phyloP scores from a whole-genome alignment of 2,329 filamentous ascomycete genomes.

The Arthroderma sp. region DNA sequence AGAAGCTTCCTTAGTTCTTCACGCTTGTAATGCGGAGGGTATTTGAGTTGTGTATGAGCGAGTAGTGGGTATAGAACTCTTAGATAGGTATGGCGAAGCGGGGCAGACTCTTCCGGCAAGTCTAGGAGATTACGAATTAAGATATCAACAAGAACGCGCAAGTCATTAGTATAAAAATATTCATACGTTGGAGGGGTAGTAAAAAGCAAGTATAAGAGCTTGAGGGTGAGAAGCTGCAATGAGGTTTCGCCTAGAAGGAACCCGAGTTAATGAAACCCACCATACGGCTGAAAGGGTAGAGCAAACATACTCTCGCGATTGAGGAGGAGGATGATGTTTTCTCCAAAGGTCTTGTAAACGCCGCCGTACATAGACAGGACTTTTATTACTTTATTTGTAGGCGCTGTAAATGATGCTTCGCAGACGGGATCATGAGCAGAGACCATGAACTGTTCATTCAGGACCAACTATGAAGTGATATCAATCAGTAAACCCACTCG shows the following conservation, averaged over 20 bases:
- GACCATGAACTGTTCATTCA: conserved; percentile 98
- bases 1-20: conserved; percentile 70
- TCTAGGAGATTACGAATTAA: conserved; percentile 96
- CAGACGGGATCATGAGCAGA: conserved; percentile 43
- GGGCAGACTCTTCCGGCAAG: conserved; percentile 62
- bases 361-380: conserved; percentile 68
- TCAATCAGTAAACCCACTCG: conserved; percentile 8
- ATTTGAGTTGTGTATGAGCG: conserved; percentile 77
- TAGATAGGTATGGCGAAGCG: conserved; percentile 82
- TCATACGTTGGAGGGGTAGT: conserved; percentile 84
- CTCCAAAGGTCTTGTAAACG: conserved; percentile 83
- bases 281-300: conserved; percentile 9
- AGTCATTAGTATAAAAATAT: conserved; percentile 97
- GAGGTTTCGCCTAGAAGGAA: conserved; percentile 57
- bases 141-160: conserved; percentile 86
- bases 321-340: conserved; percentile 88
- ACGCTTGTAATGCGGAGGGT: conserved; percentile 81
- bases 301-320: conserved; percentile 61
- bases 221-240: conserved; percentile 88
- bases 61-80: conserved; percentile 83
- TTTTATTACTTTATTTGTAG: conserved; percentile 89
- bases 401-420: conserved; percentile 28
- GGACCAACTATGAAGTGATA: conserved; percentile 53
- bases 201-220: conserved; percentile 88
- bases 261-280: neutral